Percentiles rank a stretch among this genome's conserved stretches.
These are phyloP conservation scores for Fusarium illudens DNA, from an alignment of 2,329 filamentous ascomycete genomes.

Conservation along the genomic window DNA sequence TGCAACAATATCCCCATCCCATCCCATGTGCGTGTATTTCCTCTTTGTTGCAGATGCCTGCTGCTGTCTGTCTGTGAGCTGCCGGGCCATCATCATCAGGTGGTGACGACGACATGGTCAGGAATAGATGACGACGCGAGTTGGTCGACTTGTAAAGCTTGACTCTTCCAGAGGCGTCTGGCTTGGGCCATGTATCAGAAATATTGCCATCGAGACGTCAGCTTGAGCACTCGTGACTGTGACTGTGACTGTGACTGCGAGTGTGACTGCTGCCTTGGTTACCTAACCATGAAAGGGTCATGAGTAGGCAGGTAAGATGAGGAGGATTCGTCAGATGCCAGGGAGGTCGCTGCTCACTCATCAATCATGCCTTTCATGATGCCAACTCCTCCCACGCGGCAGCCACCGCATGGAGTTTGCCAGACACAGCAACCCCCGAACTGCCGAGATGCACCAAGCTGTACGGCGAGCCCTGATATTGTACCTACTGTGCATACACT, in stretches of 20 bases:
- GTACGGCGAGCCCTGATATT: not conserved
- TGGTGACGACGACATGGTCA: slow-evolving; percentile 1
- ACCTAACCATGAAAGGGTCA: not conserved
- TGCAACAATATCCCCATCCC: not conserved
- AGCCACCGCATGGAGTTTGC: not conserved
- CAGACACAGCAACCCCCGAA: not conserved
- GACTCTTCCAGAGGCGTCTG: not conserved
- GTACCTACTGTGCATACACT: not conserved
- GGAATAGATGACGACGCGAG: not conserved
- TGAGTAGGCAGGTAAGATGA: not conserved
- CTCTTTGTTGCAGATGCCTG: not conserved
- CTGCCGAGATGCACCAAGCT: slow-evolving; percentile 2
- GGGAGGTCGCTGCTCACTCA: not conserved
- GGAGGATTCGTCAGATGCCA: not conserved
- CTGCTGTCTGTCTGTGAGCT: too few species aligned
- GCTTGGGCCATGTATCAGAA: slow-evolving; percentile 2
- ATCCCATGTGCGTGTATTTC: not conserved
- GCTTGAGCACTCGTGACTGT: not conserved
- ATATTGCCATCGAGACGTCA: slow-evolving; percentile 6
- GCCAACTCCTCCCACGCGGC: not conserved
- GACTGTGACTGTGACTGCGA: not conserved
- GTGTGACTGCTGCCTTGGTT: slow-evolving; percentile 1
- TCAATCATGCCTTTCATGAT: not conserved
- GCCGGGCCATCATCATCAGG: not conserved
- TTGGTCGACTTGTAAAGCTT: not conserved